Evolutionary conservation across 768 basidiomycete genomes (phyloP), one percentile per base, ranked within the genome.

Genomic region (Cystoderma amianthinum): DNA sequence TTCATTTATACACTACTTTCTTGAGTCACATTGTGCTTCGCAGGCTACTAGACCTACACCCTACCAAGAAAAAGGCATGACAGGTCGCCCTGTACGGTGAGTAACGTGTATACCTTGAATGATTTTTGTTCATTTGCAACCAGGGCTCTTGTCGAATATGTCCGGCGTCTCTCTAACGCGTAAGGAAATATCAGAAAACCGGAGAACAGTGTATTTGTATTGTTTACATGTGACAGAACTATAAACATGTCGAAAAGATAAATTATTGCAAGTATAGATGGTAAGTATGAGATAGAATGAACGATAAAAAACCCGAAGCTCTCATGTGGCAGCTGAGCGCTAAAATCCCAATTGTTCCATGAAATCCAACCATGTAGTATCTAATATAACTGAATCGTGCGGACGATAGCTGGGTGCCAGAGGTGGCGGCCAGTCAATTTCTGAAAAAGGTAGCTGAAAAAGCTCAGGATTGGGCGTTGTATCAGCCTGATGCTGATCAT

Each of bases 1-100:
- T n/a, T n/a, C n/a, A n/a, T n/a, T n/a, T n/a, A n/a, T n/a, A n/a
- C n/a, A n/a, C n/a, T n/a, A n/a, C n/a, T n/a, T n/a, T 30, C 16
- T 10, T 12, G 33, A 34, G 5, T n/a, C 30, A 36, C 21, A 46
- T 25, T 16, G 41, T 15, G 5, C 21, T 16, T 33, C 39, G 25
- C 41, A 78, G 74, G 72, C 71, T 17, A 74, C 74, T 17, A 58
- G 78, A 41, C 55, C 76, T 10, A 66, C 63, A 0, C 70, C 74
- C 1, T 89, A 89, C 61, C 73, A 78, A 54, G 78, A 78, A 54
- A 77, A 70, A 47, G 86, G 85, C 3, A 81, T 89, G 85, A 84
- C 84, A 10, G 87, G 87, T 4, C 74, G 86, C 28, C 83, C 85
- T 24, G 82, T 84, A 47, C 68, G 87, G 84, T 85, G 49, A 57